phyloP scores from a whole-genome alignment of 1,284 basidiomycete genomes.

The Ustilago bromivora region DNA sequence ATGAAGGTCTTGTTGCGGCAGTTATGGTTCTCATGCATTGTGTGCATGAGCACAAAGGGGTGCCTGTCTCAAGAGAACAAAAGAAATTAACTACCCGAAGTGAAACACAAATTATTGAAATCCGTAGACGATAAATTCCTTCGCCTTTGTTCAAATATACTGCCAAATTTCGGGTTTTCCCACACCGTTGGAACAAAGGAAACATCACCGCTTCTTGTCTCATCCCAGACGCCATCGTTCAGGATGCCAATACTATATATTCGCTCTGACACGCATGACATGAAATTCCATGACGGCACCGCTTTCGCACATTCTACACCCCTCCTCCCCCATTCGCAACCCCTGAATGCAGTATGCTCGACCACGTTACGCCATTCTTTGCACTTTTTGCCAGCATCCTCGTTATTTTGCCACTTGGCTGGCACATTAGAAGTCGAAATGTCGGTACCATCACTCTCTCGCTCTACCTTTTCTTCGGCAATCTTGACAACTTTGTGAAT shows the following conservation, averaged over 20 bases:
- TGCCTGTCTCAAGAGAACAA: background rate
- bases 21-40: background rate
- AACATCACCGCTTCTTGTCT: background rate
- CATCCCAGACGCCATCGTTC: background rate
- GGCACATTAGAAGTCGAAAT: constrained; percentile 26
- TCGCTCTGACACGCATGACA: background rate
- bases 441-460: constrained; percentile 17
- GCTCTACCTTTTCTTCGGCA: constrained; percentile 16
- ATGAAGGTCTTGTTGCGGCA: background rate
- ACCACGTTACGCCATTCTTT: constrained; percentile 22
- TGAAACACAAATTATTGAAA: background rate
- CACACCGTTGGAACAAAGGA: background rate
- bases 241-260: background rate
- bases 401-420: constrained; percentile 17
- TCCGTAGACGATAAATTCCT: background rate
- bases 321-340: background rate
- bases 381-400: constrained; percentile 7
- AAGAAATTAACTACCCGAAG: background rate
- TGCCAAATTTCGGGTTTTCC: background rate
- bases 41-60: background rate
- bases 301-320: background rate
- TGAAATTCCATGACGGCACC: background rate
- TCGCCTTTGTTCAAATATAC: background rate
- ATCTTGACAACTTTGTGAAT: constrained; percentile 25
- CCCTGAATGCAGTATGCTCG: constrained; percentile 11